Evolutionary conservation across 106 monocot species (phyloP).

Genomic region (Posidonia australis): DNA sequence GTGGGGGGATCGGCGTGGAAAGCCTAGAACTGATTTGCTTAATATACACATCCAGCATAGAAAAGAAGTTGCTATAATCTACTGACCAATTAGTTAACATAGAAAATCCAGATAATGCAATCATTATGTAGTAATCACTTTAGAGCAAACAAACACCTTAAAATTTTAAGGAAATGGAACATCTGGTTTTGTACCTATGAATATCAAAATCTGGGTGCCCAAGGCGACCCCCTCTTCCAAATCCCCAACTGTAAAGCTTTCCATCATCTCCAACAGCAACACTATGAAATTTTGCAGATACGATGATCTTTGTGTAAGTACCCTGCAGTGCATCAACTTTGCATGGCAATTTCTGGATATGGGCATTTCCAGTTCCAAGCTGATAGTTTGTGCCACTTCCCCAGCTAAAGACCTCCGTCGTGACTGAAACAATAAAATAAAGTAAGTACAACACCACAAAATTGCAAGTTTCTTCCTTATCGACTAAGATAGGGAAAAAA

Average conservation of each 20-base stretch:
- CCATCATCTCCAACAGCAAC: conserved; percentile 66
- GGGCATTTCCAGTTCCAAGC: conserved; percentile 96
- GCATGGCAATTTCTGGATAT: conserved; percentile 84
- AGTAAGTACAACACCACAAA: not conserved
- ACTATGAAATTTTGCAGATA: conserved; percentile 92
- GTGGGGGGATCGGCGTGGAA: too few relatives aligned
- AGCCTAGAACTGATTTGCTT: too few relatives aligned
- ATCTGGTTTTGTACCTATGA: conserved; percentile 55
- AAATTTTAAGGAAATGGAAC: not conserved
- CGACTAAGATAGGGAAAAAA: not conserved
- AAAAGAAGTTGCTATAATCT: too few relatives aligned
- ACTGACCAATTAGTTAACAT: too few relatives aligned
- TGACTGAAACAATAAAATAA: conserved; percentile 46
- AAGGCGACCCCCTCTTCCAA: conserved; percentile 94
- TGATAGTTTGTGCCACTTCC: conserved; percentile 99
- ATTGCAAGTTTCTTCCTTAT: not conserved
- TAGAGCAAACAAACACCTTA: not conserved
- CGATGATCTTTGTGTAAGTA: conserved; percentile 43
- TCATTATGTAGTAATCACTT: not conserved
- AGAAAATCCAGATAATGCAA: too few relatives aligned
- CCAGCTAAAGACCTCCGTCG: conserved; percentile 90
- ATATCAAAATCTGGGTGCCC: conserved; percentile 99
- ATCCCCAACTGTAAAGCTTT: conserved; percentile 97
- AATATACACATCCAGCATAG: too few relatives aligned
- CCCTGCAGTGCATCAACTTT: conserved; percentile 91